Evolutionary conservation across 2,329 filamentous ascomycete genomes (phyloP).

Genomic region (Colletotrichum sp.): DNA sequence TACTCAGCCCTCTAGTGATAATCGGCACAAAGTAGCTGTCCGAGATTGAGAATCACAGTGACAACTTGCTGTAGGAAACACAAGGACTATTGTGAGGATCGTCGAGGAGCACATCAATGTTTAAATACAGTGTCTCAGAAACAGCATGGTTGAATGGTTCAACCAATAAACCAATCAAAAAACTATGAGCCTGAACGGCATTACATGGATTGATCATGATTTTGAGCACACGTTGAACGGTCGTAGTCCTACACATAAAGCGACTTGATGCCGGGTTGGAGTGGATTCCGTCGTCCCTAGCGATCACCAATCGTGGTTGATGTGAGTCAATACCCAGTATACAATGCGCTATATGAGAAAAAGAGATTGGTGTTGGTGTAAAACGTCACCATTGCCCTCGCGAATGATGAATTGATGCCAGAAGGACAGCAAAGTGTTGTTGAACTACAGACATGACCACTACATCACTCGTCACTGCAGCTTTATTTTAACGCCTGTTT

Average conservation of each 20-base stretch:
- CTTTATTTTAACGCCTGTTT: rapidly evolving
- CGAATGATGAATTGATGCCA: rapidly evolving
- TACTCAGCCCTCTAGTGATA: not conserved
- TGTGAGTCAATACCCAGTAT: not conserved
- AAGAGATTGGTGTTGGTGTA: too few relatives aligned
- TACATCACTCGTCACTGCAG: not conserved
- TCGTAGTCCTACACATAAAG: not conserved
- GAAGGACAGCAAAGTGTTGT: not conserved
- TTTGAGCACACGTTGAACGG: not conserved
- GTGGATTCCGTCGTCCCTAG: not conserved
- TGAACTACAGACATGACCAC: not conserved
- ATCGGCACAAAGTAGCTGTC: rapidly evolving
- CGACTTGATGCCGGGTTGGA: not conserved
- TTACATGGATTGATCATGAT: not conserved
- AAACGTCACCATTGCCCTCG: too few relatives aligned
- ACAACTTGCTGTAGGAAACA: not conserved
- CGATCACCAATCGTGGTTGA: not conserved
- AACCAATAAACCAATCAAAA: too few relatives aligned
- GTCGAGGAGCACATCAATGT: not conserved
- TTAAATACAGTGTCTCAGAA: not conserved
- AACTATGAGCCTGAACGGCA: too few relatives aligned
- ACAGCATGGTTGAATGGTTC: not conserved
- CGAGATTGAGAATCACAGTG: not conserved
- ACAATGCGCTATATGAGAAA: too few relatives aligned
- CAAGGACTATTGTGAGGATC: not conserved